A percentile compares a stretch with the other conserved stretches of the same genome.
phyloP scores from a whole-genome alignment of 2,329 filamentous ascomycete genomes.

The Diaporthe vexans region DNA sequence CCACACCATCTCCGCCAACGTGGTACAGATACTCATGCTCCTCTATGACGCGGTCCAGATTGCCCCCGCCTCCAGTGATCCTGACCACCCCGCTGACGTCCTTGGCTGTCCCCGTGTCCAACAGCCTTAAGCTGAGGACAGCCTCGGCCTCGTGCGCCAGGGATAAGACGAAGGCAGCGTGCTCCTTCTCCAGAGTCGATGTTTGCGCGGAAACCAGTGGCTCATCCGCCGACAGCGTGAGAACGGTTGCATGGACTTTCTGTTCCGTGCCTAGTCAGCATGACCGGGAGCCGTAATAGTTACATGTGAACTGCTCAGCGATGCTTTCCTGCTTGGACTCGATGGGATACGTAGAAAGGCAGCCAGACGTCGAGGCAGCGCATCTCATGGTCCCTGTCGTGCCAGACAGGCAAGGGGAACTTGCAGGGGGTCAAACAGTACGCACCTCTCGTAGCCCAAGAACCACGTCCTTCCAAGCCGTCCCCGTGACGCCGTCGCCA shows the following conservation, averaged over 20 bases:
- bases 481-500: slow-evolving; percentile 58
- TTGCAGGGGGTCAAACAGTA: slow-evolving; percentile 38
- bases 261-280: slow-evolving; percentile 49
- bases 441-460: slow-evolving; percentile 74
- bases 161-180: slow-evolving; percentile 78
- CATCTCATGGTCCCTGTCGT: not conserved
- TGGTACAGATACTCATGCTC: slow-evolving; percentile 86
- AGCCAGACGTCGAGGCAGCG: not conserved
- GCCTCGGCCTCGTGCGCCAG: slow-evolving; percentile 82
- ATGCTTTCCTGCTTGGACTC: not conserved
- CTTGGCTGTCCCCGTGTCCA: slow-evolving; percentile 90
- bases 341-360: no score
- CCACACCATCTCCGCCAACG: slow-evolving; percentile 82
- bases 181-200: slow-evolving; percentile 78
- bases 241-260: slow-evolving; percentile 74
- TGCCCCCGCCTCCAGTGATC: slow-evolving; percentile 71
- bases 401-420: not conserved
- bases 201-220: slow-evolving; percentile 74
- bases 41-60: slow-evolving; percentile 52
- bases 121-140: slow-evolving; percentile 78
- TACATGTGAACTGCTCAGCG: not conserved
- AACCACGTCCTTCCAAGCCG: slow-evolving; percentile 68
- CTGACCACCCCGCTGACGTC: slow-evolving; percentile 92
- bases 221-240: slow-evolving; percentile 80
- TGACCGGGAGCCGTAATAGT: not conserved